Evolutionary conservation across 1,139 yeast genomes (phyloP).

Genomic region (Fermentozyma sake): DNA sequence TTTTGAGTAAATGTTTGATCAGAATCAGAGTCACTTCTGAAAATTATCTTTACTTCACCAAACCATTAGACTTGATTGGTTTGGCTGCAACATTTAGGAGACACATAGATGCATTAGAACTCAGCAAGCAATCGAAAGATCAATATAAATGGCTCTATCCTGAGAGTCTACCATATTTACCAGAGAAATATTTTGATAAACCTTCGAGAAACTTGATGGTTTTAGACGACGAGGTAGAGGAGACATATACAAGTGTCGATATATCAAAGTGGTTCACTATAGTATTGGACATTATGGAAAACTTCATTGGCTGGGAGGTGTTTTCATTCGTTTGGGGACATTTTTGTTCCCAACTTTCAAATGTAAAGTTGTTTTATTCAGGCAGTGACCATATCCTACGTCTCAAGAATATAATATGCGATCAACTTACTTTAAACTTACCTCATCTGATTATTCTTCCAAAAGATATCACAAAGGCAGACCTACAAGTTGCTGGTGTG

Average conservation of each 20-base stretch:
- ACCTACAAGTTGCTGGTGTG: constrained; percentile 64
- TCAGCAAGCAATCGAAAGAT: constrained; percentile 8
- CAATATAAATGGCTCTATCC: constrained; percentile 55
- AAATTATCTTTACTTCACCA: constrained; percentile 44
- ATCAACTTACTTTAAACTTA: constrained; percentile 52
- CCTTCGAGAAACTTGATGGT: constrained; percentile 18
- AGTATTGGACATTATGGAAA: constrained; percentile 47
- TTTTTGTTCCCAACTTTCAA: constrained; percentile 68
- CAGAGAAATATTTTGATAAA: constrained; percentile 33
- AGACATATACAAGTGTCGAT: constrained; percentile 24
- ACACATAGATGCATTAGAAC: constrained; percentile 27
- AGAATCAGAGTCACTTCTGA: constrained; percentile 52
- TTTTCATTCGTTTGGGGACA: constrained; percentile 67
- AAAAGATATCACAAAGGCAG: constrained; percentile 45
- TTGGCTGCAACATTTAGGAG: constrained; percentile 57
- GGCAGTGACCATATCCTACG: constrained; percentile 41
- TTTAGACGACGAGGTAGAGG: constrained; percentile 1
- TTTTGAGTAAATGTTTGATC: constrained; percentile 49
- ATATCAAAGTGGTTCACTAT: constrained; percentile 50
- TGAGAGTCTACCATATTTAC: constrained; percentile 48
- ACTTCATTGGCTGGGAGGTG: constrained; percentile 64
- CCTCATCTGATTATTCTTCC: constrained; percentile 45
- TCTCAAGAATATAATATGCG: constrained; percentile 51
- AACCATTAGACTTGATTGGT: constrained; percentile 64
- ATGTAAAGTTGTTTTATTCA: constrained; percentile 49